Conservation (phyloP, 2,329 filamentous ascomycete genomes). For the Colletotrichum destructivum region DNA sequence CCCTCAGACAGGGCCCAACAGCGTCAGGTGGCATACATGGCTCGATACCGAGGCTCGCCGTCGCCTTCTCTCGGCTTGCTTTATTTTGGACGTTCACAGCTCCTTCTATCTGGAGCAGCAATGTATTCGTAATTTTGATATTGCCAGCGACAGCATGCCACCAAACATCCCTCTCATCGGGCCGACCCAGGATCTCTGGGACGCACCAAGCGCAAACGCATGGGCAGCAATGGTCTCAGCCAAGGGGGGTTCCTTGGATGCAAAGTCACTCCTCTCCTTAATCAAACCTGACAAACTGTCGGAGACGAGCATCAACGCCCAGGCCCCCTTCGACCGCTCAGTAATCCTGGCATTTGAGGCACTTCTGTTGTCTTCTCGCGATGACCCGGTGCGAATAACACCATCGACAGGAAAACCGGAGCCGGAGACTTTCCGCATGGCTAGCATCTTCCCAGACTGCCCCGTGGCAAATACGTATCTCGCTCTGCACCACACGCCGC, state of each 20-base stretch:
- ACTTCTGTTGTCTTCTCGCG: slow-evolving; percentile 56
- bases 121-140: slow-evolving; percentile 54
- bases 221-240: slow-evolving; percentile 60
- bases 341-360: slow-evolving; percentile 58
- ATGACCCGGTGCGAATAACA: slow-evolving; percentile 47
- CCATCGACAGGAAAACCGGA: slow-evolving; percentile 46
- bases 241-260: slow-evolving; percentile 34
- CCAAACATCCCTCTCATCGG: slow-evolving; percentile 62
- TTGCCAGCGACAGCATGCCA: slow-evolving; percentile 52
- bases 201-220: slow-evolving; percentile 58
- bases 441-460: slow-evolving; percentile 60
- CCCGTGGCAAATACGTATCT: slow-evolving; percentile 68
- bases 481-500: slow-evolving; percentile 71
- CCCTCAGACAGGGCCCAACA: slow-evolving; percentile 45
- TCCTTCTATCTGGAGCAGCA: slow-evolving; percentile 68
- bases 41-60: slow-evolving; percentile 66
- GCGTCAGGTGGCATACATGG: slow-evolving; percentile 67
- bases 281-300: slow-evolving; percentile 53
- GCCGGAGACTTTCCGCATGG: slow-evolving; percentile 50
- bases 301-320: slow-evolving; percentile 52
- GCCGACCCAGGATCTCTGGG: slow-evolving; percentile 64
- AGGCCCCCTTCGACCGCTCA: slow-evolving; percentile 57
- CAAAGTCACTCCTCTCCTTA: slow-evolving; percentile 30
- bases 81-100: slow-evolving; percentile 70
- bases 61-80: slow-evolving; percentile 70